Conservation (phyloP, 2,329 filamentous ascomycete genomes). For the Rhynchosporium secalis region DNA sequence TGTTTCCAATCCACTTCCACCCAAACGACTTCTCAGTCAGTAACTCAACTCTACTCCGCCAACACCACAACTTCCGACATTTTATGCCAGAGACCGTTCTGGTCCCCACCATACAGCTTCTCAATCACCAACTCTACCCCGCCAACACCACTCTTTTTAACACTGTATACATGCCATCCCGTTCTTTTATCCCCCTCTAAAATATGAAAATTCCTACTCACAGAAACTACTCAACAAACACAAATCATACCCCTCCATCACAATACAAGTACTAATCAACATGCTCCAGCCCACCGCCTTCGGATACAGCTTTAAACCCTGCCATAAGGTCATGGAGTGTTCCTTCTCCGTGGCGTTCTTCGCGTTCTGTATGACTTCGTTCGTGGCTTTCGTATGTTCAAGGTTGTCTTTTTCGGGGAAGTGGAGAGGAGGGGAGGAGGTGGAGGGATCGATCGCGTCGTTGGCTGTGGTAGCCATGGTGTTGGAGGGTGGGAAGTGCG, state of each 20-base stretch:
- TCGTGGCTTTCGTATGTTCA: slow-evolving; percentile 32
- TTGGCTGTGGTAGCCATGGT: slow-evolving; percentile 19
- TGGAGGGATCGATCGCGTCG: slow-evolving; percentile 6
- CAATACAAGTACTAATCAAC: slow-evolving; percentile 85
- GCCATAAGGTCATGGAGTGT: slow-evolving; percentile 68
- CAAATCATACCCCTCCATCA: slow-evolving; percentile 89
- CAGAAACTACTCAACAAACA: slow-evolving; percentile 37
- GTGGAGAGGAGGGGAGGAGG: slow-evolving; percentile 24
- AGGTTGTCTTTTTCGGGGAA: slow-evolving; percentile 32
- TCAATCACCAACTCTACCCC: too few species aligned
- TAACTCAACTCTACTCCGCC: not conserved
- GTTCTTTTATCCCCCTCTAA: not conserved
- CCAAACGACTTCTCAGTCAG: too few species aligned
- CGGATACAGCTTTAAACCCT: slow-evolving; percentile 80
- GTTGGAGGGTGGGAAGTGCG: not conserved
- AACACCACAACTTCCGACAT: not conserved
- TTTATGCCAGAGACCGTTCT: too few species aligned
- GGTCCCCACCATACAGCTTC: too few species aligned
- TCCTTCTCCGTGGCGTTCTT: slow-evolving; percentile 58
- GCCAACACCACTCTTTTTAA: not conserved
- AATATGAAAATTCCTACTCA: slow-evolving; percentile 19
- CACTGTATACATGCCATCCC: not conserved
- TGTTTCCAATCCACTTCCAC: too few species aligned
- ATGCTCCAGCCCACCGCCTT: slow-evolving; percentile 84
- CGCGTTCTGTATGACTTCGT: slow-evolving; percentile 44